phyloP scores from a whole-genome alignment of 495 filamentous ascomycete genomes.

The Penicilliopsis zonata region DNA sequence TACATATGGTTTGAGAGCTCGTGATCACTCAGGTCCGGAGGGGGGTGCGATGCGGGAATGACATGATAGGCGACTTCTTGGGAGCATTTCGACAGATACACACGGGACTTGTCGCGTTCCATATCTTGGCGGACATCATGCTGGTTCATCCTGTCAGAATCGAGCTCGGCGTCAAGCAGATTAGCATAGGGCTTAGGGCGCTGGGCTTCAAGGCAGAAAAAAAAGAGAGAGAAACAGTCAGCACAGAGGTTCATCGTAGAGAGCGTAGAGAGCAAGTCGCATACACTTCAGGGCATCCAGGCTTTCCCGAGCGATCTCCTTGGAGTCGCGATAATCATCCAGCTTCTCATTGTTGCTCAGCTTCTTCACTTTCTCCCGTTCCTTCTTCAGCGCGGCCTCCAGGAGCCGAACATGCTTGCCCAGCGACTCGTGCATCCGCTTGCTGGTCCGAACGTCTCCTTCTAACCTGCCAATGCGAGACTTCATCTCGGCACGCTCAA shows the following conservation, averaged over 20 bases:
- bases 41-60: constrained; percentile 35
- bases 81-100: constrained; percentile 41
- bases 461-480: constrained; percentile 92
- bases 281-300: constrained; percentile 29
- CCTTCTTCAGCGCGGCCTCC: constrained; percentile 77
- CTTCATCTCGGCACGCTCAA: constrained; percentile 98
- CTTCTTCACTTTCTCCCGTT: constrained; percentile 42
- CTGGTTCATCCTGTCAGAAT: constrained; percentile 40
- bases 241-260: background rate
- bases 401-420: constrained; percentile 84
- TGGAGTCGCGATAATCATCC: constrained; percentile 29
- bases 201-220: constrained; percentile 28
- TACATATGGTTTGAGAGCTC: constrained; percentile 36
- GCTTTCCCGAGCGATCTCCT: constrained; percentile 31
- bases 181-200: constrained; percentile 25
- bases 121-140: constrained; percentile 45
- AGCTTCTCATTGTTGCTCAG: constrained; percentile 33
- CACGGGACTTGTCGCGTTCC: constrained; percentile 38
- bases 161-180: constrained; percentile 27
- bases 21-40: constrained; percentile 31
- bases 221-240: background rate
- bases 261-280: too few relatives aligned
- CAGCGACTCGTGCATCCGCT: constrained; percentile 74
- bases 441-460: constrained; percentile 72
- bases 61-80: constrained; percentile 45